A percentile compares a stretch with the other conserved stretches of the same genome.
Conservation (phyloP, 2,329 filamentous ascomycete species). For the Aspergillus sergii region DNA sequence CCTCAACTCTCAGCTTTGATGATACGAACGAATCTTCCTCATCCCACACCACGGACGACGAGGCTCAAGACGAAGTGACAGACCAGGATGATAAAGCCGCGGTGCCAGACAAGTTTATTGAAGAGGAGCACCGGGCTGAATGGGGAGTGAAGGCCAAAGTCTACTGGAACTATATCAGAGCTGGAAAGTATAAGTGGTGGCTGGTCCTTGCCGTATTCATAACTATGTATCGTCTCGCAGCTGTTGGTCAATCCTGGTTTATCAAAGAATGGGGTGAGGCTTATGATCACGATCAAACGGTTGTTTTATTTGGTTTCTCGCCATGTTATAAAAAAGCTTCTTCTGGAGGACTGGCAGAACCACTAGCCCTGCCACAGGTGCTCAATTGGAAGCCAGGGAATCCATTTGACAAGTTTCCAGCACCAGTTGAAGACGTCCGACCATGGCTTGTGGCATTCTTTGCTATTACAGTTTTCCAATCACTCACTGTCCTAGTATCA, state of each 20-base stretch:
- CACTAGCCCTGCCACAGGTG: slow-evolving; percentile 9
- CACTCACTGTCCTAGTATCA: slow-evolving; percentile 62
- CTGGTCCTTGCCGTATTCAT: slow-evolving; percentile 64
- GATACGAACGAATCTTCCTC: slow-evolving; percentile 27
- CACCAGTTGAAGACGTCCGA: slow-evolving; percentile 66
- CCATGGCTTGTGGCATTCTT: slow-evolving; percentile 77
- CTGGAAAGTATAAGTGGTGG: slow-evolving; percentile 78
- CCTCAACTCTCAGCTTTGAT: slow-evolving; percentile 43
- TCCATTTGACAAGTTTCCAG: slow-evolving; percentile 57
- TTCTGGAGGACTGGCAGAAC: slow-evolving; percentile 4
- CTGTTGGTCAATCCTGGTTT: slow-evolving; percentile 74
- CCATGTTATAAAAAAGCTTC: slow-evolving; percentile 14
- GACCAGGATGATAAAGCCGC: slow-evolving; percentile 53
- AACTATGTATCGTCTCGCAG: slow-evolving; percentile 63
- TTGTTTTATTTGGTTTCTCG: slow-evolving; percentile 23
- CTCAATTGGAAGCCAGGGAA: slow-evolving; percentile 26
- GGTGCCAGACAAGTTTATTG: slow-evolving; percentile 73
- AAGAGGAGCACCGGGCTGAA: slow-evolving; percentile 73
- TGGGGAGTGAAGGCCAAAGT: slow-evolving; percentile 75
- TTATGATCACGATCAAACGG: slow-evolving; percentile 49
- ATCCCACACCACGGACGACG: slow-evolving; percentile 17
- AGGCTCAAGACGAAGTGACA: slow-evolving; percentile 30
- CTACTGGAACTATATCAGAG: slow-evolving; percentile 84
- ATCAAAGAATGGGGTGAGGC: slow-evolving; percentile 86
- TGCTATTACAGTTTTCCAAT: slow-evolving; percentile 63